These are phyloP conservation scores for Neofusicoccum parvum DNA, from an alignment of 2,329 filamentous ascomycete species.

Conservation along the genomic window DNA sequence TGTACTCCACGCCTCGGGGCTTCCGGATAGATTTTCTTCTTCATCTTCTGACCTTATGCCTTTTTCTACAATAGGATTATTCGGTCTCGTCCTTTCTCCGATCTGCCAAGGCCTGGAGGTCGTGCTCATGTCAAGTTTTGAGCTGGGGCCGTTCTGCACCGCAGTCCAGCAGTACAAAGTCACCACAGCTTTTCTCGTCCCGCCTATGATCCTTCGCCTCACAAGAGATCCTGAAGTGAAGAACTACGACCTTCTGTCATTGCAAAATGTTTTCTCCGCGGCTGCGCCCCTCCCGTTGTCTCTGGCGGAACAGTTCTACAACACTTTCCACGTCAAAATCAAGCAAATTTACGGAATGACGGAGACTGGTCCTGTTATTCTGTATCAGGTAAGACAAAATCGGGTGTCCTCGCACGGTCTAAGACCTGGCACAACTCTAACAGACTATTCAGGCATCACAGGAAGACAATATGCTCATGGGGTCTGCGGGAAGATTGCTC, in stretches of 20 bases:
- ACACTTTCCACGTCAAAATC: conserved; percentile 65
- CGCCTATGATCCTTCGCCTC: conserved; percentile 74
- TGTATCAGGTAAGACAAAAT: too few relatives aligned
- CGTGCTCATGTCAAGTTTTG: conserved; percentile 72
- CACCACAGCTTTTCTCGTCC: conserved; percentile 76
- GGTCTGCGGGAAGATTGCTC: conserved; percentile 71
- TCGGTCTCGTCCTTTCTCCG: background rate
- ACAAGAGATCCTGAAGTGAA: conserved; percentile 73
- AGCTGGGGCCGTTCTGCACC: conserved; percentile 71
- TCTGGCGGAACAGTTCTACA: conserved; percentile 71
- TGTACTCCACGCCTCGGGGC: background rate
- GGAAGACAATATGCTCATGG: conserved; percentile 71
- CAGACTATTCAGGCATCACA: too few relatives aligned
- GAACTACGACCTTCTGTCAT: conserved; percentile 63
- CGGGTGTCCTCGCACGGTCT: too few relatives aligned
- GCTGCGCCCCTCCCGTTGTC: conserved; percentile 61
- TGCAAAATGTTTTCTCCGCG: conserved; percentile 67
- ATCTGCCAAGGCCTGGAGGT: conserved; percentile 55
- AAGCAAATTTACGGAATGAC: conserved; percentile 87
- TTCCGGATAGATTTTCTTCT: too few relatives aligned
- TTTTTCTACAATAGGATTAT: too few relatives aligned
- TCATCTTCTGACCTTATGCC: too few relatives aligned
- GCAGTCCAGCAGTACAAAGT: conserved; percentile 70
- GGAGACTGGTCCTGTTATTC: conserved; percentile 34
- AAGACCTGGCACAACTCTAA: too few relatives aligned